phyloP scores from a whole-genome alignment of 805 yeast genomes.

The Metschnikowia kofuensis region DNA sequence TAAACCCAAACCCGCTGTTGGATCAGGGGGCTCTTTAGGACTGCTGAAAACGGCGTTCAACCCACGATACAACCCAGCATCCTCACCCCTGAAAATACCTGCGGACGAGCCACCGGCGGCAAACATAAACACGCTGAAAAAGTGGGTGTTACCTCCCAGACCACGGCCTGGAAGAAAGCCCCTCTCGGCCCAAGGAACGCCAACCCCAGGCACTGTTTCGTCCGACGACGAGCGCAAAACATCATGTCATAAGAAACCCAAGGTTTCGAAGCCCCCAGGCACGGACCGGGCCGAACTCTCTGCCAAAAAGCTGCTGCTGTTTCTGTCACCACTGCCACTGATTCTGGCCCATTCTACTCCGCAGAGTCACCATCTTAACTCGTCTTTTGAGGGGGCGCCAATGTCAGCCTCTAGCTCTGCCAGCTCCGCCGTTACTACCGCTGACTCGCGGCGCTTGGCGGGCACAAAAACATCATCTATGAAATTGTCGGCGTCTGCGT shows the following conservation, averaged over 20 bases:
- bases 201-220: constrained; percentile 17
- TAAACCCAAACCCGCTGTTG: constrained; percentile 30
- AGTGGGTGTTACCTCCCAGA: constrained; percentile 83
- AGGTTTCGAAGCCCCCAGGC: not conserved
- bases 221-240: constrained; percentile 2
- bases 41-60: constrained; percentile 27
- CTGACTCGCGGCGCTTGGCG: not conserved
- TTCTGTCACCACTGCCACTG: not conserved
- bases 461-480: not conserved
- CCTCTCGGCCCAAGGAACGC: constrained; percentile 17
- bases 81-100: constrained; percentile 2
- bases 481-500: not conserved
- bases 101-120: constrained; percentile 15
- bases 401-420: not conserved
- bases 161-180: constrained; percentile 68
- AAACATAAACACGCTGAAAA: constrained; percentile 59
- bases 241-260: constrained; percentile 3
- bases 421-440: not conserved
- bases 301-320: not conserved
- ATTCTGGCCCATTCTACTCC: not conserved
- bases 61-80: constrained; percentile 18
- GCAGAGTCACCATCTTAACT: not conserved
- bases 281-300: not conserved
- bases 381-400: not conserved
- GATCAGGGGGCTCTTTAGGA: constrained; percentile 17